Evolutionary conservation across 148 eudicot species (phyloP).

Genomic region (Spergularia marina): DNA sequence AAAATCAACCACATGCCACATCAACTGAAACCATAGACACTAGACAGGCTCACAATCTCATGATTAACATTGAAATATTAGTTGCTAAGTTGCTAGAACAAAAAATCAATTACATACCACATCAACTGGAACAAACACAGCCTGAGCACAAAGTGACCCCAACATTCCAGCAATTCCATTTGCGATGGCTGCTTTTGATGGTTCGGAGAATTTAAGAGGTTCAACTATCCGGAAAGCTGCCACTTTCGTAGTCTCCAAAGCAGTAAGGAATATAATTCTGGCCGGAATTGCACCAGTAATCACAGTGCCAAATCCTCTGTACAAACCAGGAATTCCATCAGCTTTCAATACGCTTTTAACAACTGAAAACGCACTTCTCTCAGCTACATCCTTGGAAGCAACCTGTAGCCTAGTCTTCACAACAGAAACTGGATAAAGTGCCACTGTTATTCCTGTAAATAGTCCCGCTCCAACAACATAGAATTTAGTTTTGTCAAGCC

Average conservation of each 20-base stretch:
- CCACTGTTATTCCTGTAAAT: constrained; percentile 85
- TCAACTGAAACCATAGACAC: constrained; percentile 43
- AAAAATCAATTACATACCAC: constrained; percentile 55
- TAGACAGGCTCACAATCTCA: constrained; percentile 4
- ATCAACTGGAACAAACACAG: constrained; percentile 94
- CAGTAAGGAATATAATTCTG: constrained; percentile 84
- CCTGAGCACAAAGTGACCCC: constrained; percentile 79
- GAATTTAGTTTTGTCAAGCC: constrained; percentile 96
- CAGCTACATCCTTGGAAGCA: constrained; percentile 67
- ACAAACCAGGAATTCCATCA: constrained; percentile 93
- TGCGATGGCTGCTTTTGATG: constrained; percentile 90
- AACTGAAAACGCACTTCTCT: constrained; percentile 70
- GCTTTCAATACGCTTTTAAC: constrained; percentile 64
- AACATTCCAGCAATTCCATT: constrained; percentile 95
- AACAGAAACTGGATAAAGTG: constrained; percentile 86
- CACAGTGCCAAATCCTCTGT: constrained; percentile 97
- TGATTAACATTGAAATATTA: neutral
- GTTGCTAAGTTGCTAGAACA: neutral
- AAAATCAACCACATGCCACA: constrained; percentile 54
- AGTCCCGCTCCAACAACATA: constrained; percentile 97
- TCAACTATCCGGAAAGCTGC: constrained; percentile 74
- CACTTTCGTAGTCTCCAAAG: constrained; percentile 91
- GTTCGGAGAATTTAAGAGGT: constrained; percentile 80
- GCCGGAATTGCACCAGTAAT: constrained; percentile 91
- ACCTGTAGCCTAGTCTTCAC: constrained; percentile 94